Conservation (phyloP, 352 stramenopile genomes). For the Globisporangium megalacanthum region DNA sequence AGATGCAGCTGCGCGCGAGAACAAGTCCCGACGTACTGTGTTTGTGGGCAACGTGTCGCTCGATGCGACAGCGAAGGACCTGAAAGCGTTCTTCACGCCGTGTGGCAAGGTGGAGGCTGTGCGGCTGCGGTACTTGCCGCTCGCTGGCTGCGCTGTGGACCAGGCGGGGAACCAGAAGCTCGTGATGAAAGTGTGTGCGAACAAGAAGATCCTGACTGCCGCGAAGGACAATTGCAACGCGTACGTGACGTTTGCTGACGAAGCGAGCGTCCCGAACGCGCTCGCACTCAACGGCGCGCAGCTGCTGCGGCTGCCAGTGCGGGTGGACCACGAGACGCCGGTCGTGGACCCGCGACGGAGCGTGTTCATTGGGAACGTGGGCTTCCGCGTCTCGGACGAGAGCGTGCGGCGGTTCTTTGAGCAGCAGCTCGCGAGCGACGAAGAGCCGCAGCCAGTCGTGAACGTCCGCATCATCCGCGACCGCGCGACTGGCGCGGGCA, state of each 20-base stretch:
- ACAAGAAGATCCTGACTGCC: constrained; percentile 82
- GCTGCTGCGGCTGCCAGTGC: constrained; percentile 58
- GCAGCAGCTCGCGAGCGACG: constrained; percentile 60
- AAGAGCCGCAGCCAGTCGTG: constrained; percentile 62
- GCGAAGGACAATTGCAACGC: constrained; percentile 90
- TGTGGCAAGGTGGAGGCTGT: constrained; percentile 86
- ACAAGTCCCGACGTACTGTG: constrained; percentile 78
- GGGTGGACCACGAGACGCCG: constrained; percentile 56
- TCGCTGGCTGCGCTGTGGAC: constrained; percentile 80
- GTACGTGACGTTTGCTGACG: constrained; percentile 82
- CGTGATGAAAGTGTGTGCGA: constrained; percentile 89
- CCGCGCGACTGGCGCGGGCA: constrained; percentile 82
- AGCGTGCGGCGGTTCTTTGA: constrained; percentile 64
- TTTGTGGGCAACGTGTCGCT: constrained; percentile 92
- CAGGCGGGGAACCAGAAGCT: constrained; percentile 89
- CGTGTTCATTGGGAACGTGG: constrained; percentile 90
- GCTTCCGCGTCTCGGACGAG: constrained; percentile 83
- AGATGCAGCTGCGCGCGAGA: constrained; percentile 16
- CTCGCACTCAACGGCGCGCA: constrained; percentile 67
- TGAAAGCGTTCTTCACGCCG: constrained; percentile 76
- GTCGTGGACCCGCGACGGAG: constrained; percentile 76
- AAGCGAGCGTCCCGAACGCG: constrained; percentile 54
- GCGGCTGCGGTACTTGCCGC: constrained; percentile 79
- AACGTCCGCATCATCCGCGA: constrained; percentile 89
- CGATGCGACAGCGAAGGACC: constrained; percentile 68